Conservation (phyloP, 352 stramenopile species). For the Phytopythium cucurbitacearum region DNA sequence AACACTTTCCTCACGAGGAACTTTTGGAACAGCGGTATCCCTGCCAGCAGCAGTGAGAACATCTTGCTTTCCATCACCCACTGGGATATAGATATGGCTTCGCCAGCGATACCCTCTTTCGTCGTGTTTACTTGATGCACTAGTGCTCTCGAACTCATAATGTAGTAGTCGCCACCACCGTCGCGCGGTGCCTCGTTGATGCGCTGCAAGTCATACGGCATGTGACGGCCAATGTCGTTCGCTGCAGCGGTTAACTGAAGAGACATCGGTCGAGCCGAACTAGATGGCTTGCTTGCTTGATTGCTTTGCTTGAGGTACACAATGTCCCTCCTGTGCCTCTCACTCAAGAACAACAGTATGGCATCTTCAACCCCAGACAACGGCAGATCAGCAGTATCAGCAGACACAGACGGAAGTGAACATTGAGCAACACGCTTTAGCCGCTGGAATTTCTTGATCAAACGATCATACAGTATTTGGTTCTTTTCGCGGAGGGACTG, state of each 20-base stretch:
- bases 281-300: constrained; percentile 1
- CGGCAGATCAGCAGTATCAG: constrained; percentile 1
- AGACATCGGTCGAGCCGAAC: constrained; percentile 13
- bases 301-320: constrained; percentile 56
- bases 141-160: constrained; percentile 55
- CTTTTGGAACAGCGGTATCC: constrained; percentile 73
- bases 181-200: constrained; percentile 22
- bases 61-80: constrained; percentile 76
- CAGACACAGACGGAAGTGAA: background rate
- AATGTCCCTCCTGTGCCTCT: constrained; percentile 66
- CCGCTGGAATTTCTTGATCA: constrained; percentile 22
- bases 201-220: constrained; percentile 60
- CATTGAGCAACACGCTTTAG: constrained; percentile 11
- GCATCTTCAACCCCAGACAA: constrained; percentile 52
- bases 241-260: constrained; percentile 21
- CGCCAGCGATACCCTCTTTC: constrained; percentile 28
- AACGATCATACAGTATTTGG: constrained; percentile 26
- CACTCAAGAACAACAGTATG: constrained; percentile 61
- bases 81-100: constrained; percentile 57
- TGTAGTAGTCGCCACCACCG: constrained; percentile 53
- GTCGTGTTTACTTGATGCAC: constrained; percentile 50
- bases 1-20: constrained; percentile 62
- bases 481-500: constrained; percentile 33
- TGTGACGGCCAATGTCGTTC: constrained; percentile 18
- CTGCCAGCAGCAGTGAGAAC: constrained; percentile 63